A percentile compares a stretch with the other conserved stretches of the same genome.
phyloP scores from a whole-genome alignment of 148 eudicot species.

The Cornus suecica region DNA sequence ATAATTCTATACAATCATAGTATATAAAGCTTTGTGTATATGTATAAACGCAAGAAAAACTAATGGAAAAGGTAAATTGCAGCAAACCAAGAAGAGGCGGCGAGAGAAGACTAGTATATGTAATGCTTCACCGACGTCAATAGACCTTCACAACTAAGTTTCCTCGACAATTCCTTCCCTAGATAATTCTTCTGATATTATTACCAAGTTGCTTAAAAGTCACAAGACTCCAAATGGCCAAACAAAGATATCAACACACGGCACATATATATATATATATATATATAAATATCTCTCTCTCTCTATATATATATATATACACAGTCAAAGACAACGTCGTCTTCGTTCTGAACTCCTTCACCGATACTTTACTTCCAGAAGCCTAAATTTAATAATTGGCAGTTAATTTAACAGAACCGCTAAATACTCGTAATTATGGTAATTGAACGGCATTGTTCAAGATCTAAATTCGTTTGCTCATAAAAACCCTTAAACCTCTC shows the following conservation, averaged over 20 bases:
- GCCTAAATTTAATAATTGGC: neutral
- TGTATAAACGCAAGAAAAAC: neutral
- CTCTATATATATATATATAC: neutral
- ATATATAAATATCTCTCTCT: no score
- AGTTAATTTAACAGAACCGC: no score
- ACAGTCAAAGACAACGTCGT: constrained; percentile 1
- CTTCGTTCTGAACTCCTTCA: neutral
- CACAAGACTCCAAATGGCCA: neutral
- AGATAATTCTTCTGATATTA: neutral
- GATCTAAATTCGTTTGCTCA: neutral
- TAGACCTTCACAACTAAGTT: constrained; percentile 6
- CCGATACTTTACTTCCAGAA: neutral
- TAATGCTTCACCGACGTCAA: constrained; percentile 4
- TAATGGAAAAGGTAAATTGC: neutral
- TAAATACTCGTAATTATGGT: no score
- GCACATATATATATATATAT: neutral
- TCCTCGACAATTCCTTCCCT: neutral
- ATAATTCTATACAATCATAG: no score
- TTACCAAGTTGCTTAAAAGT: neutral
- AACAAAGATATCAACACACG: neutral
- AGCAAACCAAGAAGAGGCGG: neutral
- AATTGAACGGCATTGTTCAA: neutral
- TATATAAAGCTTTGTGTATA: no score
- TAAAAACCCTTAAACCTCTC: neutral
- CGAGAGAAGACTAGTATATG: neutral